Evolutionary conservation across 495 filamentous ascomycete genomes (phyloP), one percentile per base, ranked within the genome.

Genomic region (Penicillium tannophilum): DNA sequence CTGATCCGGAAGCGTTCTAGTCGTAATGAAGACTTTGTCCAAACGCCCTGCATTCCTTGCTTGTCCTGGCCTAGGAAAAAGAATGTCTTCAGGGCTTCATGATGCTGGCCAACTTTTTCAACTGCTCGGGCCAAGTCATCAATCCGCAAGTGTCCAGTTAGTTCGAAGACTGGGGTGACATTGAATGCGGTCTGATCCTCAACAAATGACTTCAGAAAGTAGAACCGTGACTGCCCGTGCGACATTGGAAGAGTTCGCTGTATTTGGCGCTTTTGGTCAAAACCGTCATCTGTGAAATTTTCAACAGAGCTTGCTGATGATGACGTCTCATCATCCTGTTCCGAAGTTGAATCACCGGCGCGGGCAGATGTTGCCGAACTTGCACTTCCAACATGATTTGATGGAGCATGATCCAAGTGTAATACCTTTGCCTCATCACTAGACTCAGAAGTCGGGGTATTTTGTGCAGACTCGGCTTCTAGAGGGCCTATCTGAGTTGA

Each of bases 81-180:
- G 33, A 62, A 66, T 0, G 79, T 83, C 0, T 80, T 63, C 0
- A 82, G 55, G 0, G 77, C 57, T 58, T 83, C 80, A 53, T 85
- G 81, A 4, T 72, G 65, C 7, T 52, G 55, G 0, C 46, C 60
- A 2, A 79, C 69, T 1, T 49, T 20, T 1, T 59, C 33, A 1
- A 81, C 45, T 0, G 81, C 79, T 6, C 56, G 54, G 2, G 68
- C 56, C 5, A 84, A 58, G 2, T 56, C 47, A 2, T 55, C 54
- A 20, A 69, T 46, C 0, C 35, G 42, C 2, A 73, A 36, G 5
- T 44, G 52, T 11, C 70, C 70, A 6, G 14, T 63, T 0, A 73
- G 20, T 10, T 66, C 51, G 19, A 61, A 65, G 8, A 31, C 58
- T n/a, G 48, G 60, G 17, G 43, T 65, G 35, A 65, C 58, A 54